Evolutionary conservation across 1,139 yeast genomes (phyloP), one percentile per base, ranked within the genome.

Genomic region (Blastobotrys serpentis): DNA sequence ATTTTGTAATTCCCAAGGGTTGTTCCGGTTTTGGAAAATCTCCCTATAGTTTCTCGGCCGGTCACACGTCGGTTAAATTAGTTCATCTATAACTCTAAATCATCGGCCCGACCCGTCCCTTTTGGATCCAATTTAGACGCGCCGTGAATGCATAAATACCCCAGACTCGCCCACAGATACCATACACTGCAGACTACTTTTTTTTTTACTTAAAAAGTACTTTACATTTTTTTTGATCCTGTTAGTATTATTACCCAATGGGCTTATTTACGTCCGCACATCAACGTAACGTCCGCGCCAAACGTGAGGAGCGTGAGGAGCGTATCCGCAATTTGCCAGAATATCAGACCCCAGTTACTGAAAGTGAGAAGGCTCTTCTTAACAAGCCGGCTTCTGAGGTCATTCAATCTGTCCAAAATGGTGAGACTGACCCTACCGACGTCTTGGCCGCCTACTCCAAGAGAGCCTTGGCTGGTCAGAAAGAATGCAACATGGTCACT

Each of bases 361-460:
- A 52, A 3, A 48, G 50, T 11, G 75, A 71, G 40, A 36, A 44
- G 46, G 51, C 46, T 3, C 58, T 70, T 33, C 56, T 69, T 29
- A 47, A 54, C 29, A 52, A 56, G 39, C 54, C 61, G 3, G 69
- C 71, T 5, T 53, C 59, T 10, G 56, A 59, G 14, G 61, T 61
- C n/a, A 64, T 66, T 8, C 49, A 43, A 10, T 48, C 61, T 48
- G 70, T 71, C 21, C 60, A 66, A 42, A 46, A 53, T 3, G 68
- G 68, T 4, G 58, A 62, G 3, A 37, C 69, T 16, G 50, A 53
- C 41, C 70, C 75, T 7, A 42, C 51, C 14, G 62, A 61, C 3
- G 59, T 71, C 2, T 63, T 71, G 36, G 54, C 52, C 44, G 75
- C 75, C 3, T 70, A 68, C 50, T 71, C 72, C 14, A 70, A 70